These are phyloP conservation scores for Cyclostephanos tholiformis DNA, from an alignment of 108 stramenopile species.

Conservation along the genomic window DNA sequence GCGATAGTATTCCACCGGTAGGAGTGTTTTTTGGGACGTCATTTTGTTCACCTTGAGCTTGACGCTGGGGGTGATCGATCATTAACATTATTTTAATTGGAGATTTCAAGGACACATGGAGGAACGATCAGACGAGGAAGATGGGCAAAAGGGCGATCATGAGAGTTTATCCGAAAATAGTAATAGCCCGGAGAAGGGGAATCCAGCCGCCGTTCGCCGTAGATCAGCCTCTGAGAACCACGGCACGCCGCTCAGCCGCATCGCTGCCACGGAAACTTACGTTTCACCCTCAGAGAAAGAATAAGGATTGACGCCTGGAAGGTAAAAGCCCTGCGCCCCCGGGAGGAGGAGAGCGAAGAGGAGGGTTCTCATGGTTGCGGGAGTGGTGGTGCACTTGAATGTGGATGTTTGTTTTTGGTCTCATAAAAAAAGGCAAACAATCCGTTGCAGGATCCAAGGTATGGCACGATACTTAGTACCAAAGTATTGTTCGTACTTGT, in stretches of 20 bases:
- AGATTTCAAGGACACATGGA: background rate
- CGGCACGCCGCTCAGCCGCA: background rate
- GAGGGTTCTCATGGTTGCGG: constrained; percentile 10
- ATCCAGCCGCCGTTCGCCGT: background rate
- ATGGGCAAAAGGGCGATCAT: constrained; percentile 5
- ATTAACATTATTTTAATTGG: background rate
- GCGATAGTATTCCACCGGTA: constrained; percentile 95
- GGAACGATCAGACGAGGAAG: background rate
- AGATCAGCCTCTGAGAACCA: background rate
- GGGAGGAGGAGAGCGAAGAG: constrained; percentile 21
- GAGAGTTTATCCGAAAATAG: background rate
- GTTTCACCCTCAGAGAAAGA: constrained; percentile 69
- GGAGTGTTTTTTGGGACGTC: constrained; percentile 87
- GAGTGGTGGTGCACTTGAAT: background rate
- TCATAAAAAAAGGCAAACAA: too few relatives aligned
- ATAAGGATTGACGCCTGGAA: constrained; percentile 86
- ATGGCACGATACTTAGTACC: too few relatives aligned
- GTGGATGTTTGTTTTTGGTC: too few relatives aligned
- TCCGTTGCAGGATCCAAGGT: too few relatives aligned
- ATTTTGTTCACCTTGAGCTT: constrained; percentile 92
- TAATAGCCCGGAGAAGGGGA: background rate
- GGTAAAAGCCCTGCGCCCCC: constrained; percentile 65
- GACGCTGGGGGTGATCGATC: constrained; percentile 54
- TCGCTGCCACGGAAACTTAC: constrained; percentile 37
- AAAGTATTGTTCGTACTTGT: too few relatives aligned